These are phyloP conservation scores for Chaetomium sp. DNA, from an alignment of 2,329 filamentous ascomycete genomes.

Conservation along the genomic window DNA sequence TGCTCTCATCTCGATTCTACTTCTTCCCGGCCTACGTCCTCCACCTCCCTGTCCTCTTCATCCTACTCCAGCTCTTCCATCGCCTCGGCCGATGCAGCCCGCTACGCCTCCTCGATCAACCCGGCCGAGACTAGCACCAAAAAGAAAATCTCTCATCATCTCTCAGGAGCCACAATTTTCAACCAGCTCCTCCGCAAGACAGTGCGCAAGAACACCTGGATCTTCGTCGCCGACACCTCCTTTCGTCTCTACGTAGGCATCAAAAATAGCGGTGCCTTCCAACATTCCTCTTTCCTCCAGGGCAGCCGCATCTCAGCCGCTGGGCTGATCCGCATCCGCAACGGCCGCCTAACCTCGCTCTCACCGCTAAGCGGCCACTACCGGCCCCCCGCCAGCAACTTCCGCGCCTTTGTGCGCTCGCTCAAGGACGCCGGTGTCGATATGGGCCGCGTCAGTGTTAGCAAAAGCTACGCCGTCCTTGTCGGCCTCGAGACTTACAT, in stretches of 20 bases:
- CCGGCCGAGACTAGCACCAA: conserved; percentile 48
- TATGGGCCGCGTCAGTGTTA: conserved; percentile 71
- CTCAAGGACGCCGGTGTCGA: conserved; percentile 70
- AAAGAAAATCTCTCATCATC: conserved; percentile 56
- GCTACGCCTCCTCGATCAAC: conserved; percentile 45
- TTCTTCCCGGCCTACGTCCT: conserved; percentile 10
- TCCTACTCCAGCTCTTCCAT: conserved; percentile 34
- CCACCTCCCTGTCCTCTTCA: neutral
- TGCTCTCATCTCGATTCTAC: conserved; percentile 9
- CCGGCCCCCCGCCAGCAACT: conserved; percentile 74
- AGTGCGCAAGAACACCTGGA: conserved; percentile 85
- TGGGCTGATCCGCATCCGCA: conserved; percentile 76
- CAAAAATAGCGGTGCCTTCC: conserved; percentile 81
- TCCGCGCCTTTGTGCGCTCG: conserved; percentile 70
- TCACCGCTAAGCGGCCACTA: conserved; percentile 76
- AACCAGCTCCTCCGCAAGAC: conserved; percentile 73
- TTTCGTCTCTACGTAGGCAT: conserved; percentile 86
- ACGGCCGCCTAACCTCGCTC: conserved; percentile 68
- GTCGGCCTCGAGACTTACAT: conserved; percentile 73
- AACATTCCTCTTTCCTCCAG: conserved; percentile 84
- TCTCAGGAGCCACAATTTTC: conserved; percentile 64
- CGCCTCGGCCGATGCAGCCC: conserved; percentile 48
- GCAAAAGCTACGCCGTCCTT: conserved; percentile 73
- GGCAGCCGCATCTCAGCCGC: conserved; percentile 76
- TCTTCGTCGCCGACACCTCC: conserved; percentile 81